Evolutionary conservation across 2,329 filamentous ascomycete species (phyloP).

Genomic region (Calonectria honghensis): DNA sequence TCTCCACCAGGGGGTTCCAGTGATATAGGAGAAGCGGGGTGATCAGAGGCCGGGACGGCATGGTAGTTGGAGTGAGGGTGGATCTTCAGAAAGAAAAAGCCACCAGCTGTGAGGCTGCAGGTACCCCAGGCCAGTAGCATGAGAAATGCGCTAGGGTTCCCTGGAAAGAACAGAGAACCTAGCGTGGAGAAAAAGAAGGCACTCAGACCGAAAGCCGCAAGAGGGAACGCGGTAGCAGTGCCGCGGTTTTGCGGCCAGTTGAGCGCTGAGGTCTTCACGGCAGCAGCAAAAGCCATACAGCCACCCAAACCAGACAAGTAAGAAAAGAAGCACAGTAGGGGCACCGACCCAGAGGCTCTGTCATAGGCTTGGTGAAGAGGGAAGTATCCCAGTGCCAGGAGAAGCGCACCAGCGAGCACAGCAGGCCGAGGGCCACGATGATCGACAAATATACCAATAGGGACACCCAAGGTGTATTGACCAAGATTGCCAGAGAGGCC

Average conservation of each 20-base stretch:
- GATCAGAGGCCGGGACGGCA: slow-evolving; percentile 66
- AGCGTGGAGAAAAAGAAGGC: slow-evolving; percentile 96
- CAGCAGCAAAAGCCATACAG: slow-evolving; percentile 91
- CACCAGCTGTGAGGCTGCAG: slow-evolving; percentile 81
- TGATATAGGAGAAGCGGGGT: slow-evolving; percentile 38
- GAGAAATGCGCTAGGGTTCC: slow-evolving; percentile 88
- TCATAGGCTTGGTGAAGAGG: slow-evolving; percentile 88
- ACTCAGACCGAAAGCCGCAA: slow-evolving; percentile 94
- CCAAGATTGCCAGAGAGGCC: slow-evolving; percentile 90
- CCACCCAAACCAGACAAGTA: slow-evolving; percentile 92
- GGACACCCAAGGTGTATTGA: slow-evolving; percentile 94
- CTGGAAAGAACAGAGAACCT: slow-evolving; percentile 85
- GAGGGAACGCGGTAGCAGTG: slow-evolving; percentile 93
- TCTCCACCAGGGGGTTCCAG: slow-evolving; percentile 64
- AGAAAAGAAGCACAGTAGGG: slow-evolving; percentile 85
- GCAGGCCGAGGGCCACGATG: slow-evolving; percentile 86
- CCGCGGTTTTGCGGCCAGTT: slow-evolving; percentile 95
- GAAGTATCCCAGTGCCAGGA: slow-evolving; percentile 88
- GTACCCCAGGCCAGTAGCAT: slow-evolving; percentile 88
- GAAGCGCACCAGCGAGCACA: slow-evolving; percentile 82
- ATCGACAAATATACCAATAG: slow-evolving; percentile 92
- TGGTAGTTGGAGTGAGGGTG: slow-evolving; percentile 78
- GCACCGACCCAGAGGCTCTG: slow-evolving; percentile 75
- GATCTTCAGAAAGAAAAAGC: slow-evolving; percentile 90
- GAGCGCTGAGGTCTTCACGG: slow-evolving; percentile 89